Evolutionary conservation across 2,329 filamentous ascomycete genomes (phyloP), one percentile per base, ranked within the genome.

Genomic region (Colletotrichum zoysiae): DNA sequence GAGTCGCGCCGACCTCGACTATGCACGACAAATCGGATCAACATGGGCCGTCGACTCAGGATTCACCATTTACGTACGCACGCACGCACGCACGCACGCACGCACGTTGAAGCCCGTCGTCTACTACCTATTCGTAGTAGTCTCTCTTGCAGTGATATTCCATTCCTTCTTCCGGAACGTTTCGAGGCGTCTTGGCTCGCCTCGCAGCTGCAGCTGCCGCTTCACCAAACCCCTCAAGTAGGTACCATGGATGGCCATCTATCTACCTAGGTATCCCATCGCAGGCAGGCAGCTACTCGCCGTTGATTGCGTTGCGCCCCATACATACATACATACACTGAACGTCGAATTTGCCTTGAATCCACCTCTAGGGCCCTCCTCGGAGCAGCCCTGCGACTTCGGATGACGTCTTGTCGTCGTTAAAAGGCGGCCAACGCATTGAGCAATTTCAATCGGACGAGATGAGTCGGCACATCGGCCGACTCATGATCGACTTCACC

Each of bases 371-470:
- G 38, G 26, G 55, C 26, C 53, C 30, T 30, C 30, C 30, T 48
- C 53, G 53, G 23, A 48, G 40, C 58, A 56, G 59, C 65, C 65
- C 33, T 64, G 40, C 48, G 55, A 56, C 48, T 60, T 42, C 53
- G 46, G 57, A 71, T 71, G 65, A 71, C 69, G 65, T 71, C 55
- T 67, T 67, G 38, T 56, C 69, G 65, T 70, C 53, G 65, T 30
- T 30, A 30, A 30, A 30, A 69, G 69, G 69, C 59, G 53, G 40
- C 35, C 30, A 30, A 71, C 66, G 69, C 69, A 71, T 71, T 69
- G 69, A 71, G 69, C 59, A 71, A 69, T 69, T 60, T 70, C 59
- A 64, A 70, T 71, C 59, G 65, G 65, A 56, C 55, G 66, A 69
- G 23, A 70, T 69, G 59, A 71, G 35, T 46, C 65, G 55, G 60